Percentiles rank a stretch among this genome's conserved stretches.
These are phyloP conservation scores for Psidium friedrichsthalianum DNA, from an alignment of 345 rosid species.

Conservation along the genomic window DNA sequence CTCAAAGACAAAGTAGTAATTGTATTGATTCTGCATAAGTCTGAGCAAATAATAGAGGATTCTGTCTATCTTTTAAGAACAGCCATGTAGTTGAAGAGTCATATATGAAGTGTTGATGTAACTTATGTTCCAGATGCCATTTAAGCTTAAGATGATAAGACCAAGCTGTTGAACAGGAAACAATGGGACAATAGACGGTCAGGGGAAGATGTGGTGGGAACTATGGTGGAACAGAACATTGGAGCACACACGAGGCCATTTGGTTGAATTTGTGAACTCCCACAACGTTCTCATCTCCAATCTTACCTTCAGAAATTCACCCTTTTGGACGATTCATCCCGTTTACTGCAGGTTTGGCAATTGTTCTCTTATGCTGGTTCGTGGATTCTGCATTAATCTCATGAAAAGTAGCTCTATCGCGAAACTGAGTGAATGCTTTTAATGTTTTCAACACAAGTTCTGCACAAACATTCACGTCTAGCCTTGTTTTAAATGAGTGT, in stretches of 20 bases:
- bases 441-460: neutral
- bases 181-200: slow-evolving; percentile 93
- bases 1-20: neutral
- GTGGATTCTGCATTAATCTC: neutral
- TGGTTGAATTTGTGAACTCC: slow-evolving; percentile 79
- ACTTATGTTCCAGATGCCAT: neutral
- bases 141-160: neutral
- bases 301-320: slow-evolving; percentile 76
- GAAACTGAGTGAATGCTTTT: neutral
- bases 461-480: neutral
- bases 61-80: neutral
- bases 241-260: slow-evolving; percentile 89
- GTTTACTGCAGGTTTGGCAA: slow-evolving; percentile 72
- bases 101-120: neutral
- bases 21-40: neutral
- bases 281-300: slow-evolving; percentile 65
- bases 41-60: neutral
- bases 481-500: neutral
- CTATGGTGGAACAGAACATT: slow-evolving; percentile 96
- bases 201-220: slow-evolving; percentile 99
- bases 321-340: slow-evolving; percentile 97
- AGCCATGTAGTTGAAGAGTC: neutral
- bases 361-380: neutral
- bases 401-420: neutral
- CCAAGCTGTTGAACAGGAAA: slow-evolving; percentile 35